Conservation (phyloP, 2,329 filamentous ascomycete species). For the Monilinia laxa region DNA sequence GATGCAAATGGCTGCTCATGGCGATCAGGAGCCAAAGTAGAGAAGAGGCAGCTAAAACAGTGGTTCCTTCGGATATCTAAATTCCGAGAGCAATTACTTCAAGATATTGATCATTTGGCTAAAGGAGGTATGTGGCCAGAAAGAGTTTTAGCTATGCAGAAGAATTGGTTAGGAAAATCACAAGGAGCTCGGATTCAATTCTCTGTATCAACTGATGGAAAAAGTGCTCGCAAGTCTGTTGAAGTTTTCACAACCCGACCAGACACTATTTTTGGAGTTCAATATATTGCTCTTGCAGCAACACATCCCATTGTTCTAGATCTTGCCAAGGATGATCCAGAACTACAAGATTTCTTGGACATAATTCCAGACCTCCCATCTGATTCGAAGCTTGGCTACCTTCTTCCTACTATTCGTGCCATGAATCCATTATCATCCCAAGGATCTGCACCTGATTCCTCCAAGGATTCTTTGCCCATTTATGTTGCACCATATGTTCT, state of each 20-base stretch:
- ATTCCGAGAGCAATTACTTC: constrained; percentile 70
- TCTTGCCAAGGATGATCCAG: constrained; percentile 58
- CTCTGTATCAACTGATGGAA: constrained; percentile 47
- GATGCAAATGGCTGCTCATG: constrained; percentile 81
- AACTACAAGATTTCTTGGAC: constrained; percentile 67
- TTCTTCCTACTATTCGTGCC: constrained; percentile 60
- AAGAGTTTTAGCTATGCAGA: constrained; percentile 77
- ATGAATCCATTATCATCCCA: constrained; percentile 64
- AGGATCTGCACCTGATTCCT: constrained; percentile 50
- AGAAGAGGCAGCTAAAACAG: constrained; percentile 76
- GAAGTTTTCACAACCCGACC: constrained; percentile 82
- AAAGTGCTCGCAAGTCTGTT: constrained; percentile 43
- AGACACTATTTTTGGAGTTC: constrained; percentile 83
- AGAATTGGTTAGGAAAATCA: constrained; percentile 84
- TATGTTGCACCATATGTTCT: constrained; percentile 85
- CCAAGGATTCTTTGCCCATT: constrained; percentile 63
- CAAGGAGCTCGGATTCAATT: constrained; percentile 72
- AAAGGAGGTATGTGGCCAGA: constrained; percentile 73
- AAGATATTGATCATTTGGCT: constrained; percentile 66
- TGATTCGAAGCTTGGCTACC: constrained; percentile 66
- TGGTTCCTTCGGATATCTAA: constrained; percentile 88
- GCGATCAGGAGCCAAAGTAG: constrained; percentile 82
- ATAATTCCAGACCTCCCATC: constrained; percentile 55
- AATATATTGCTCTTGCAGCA: constrained; percentile 77
- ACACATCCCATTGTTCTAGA: constrained; percentile 67